Conservation (phyloP, 2,329 filamentous ascomycete genomes). For the Colletotrichum godetiae region DNA sequence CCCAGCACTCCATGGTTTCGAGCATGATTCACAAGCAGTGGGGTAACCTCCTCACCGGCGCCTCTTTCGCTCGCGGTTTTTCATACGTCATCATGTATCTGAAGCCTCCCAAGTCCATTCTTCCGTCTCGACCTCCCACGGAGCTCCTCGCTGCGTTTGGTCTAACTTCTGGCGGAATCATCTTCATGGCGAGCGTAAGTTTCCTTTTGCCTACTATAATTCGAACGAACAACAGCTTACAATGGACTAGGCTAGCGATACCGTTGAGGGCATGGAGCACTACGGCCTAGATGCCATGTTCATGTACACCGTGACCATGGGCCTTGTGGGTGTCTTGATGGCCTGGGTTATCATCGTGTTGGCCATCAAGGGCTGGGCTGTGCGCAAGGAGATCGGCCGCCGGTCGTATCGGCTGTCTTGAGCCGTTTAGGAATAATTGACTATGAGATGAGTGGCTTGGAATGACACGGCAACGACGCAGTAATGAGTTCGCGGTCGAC, state of each 20-base stretch:
- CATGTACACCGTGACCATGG: constrained; percentile 89
- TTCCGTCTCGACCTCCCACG: constrained; percentile 87
- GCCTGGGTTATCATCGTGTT: constrained; percentile 83
- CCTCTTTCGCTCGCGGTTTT: constrained; percentile 79
- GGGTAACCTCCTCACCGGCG: constrained; percentile 86
- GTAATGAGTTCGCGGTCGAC: background rate
- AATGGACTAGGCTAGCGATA: constrained; percentile 63
- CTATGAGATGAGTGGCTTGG: no score
- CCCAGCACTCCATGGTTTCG: constrained; percentile 84
- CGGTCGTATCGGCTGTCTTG: background rate
- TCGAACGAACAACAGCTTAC: background rate
- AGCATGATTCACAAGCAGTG: constrained; percentile 95
- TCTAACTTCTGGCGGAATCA: constrained; percentile 84
- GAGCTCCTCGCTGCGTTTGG: constrained; percentile 91
- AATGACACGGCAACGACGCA: background rate
- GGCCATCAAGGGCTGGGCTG: constrained; percentile 89
- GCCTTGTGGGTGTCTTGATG: constrained; percentile 85
- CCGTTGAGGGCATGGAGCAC: constrained; percentile 79
- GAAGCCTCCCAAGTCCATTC: constrained; percentile 81
- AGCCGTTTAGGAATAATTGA: background rate
- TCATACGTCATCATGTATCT: constrained; percentile 87
- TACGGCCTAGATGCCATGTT: constrained; percentile 91
- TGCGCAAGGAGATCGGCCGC: constrained; percentile 55
- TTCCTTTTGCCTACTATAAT: no score
- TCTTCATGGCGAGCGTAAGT: constrained; percentile 92